A percentile compares a stretch with the other conserved stretches of the same genome.
Conservation (phyloP, 106 monocot species). For the Posidonia australis region DNA sequence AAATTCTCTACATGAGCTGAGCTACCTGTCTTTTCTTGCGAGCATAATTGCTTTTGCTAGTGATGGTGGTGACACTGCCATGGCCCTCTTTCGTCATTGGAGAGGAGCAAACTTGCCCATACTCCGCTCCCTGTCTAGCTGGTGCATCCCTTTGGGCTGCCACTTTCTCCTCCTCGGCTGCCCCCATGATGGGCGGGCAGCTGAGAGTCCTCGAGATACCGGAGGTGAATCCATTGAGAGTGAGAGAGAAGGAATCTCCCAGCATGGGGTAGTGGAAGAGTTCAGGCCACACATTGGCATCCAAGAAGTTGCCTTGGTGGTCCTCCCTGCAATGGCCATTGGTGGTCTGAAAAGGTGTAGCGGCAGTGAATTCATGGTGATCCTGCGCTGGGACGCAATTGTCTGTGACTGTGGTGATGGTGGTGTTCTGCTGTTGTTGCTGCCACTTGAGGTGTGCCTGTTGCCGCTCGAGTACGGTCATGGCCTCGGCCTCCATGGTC, state of each 20-base stretch:
- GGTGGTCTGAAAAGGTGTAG: conserved; percentile 1
- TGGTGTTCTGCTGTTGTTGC: neutral
- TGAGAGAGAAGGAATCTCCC: neutral
- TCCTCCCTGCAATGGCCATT: neutral
- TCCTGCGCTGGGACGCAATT: neutral
- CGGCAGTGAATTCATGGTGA: neutral
- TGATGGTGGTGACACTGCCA: too few relatives aligned
- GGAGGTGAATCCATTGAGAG: neutral
- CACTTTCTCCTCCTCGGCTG: neutral
- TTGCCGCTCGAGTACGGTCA: neutral
- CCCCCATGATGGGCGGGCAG: neutral
- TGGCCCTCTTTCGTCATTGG: too few relatives aligned
- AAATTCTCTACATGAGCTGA: too few relatives aligned
- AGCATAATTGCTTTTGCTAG: too few relatives aligned
- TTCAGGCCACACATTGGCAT: neutral
- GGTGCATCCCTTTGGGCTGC: too few relatives aligned
- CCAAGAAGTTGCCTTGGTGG: neutral
- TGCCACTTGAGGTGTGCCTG: conserved; percentile 4
- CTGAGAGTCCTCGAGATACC: neutral
- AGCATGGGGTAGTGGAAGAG: neutral
- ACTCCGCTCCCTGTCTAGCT: too few relatives aligned
- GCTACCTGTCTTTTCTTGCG: too few relatives aligned
- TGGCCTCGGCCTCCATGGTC: neutral
- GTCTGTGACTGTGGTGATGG: neutral
- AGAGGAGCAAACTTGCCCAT: too few relatives aligned